A percentile compares a stretch with the other conserved stretches of the same genome.
Evolutionary conservation across 306 rosid genomes (phyloP).

Genomic region (Lathyrus aphaca): DNA sequence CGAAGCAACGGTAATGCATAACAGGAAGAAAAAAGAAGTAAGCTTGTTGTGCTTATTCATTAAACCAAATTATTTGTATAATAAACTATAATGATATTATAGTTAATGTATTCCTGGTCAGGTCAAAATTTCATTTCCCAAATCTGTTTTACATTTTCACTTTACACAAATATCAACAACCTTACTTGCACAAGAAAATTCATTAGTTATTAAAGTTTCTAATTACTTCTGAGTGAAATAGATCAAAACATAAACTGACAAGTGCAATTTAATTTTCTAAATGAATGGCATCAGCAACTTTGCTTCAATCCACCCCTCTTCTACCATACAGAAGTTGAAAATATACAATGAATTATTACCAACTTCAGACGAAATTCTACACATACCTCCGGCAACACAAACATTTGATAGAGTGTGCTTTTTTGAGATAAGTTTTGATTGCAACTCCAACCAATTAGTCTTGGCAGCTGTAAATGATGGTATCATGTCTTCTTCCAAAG

Average conservation of each 20-base stretch:
- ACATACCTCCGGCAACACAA: constrained; percentile 91
- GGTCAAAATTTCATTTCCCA: constrained; percentile 28
- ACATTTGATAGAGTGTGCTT: constrained; percentile 66
- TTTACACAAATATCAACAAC: constrained; percentile 10
- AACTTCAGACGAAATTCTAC: constrained; percentile 36
- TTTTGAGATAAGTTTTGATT: constrained; percentile 69
- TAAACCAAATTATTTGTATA: constrained; percentile 2
- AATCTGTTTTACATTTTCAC: constrained; percentile 14
- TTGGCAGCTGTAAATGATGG: constrained; percentile 66
- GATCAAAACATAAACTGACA: constrained; percentile 10
- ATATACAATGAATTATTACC: constrained; percentile 27
- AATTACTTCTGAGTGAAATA: constrained; percentile 13
- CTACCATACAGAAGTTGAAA: not conserved
- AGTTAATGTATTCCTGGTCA: not conserved
- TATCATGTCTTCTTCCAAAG: constrained; percentile 93
- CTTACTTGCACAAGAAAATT: constrained; percentile 12
- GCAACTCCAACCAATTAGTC: constrained; percentile 92
- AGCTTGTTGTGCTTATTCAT: not conserved
- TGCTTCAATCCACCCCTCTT: constrained; percentile 21
- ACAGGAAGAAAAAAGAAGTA: not conserved
- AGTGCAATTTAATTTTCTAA: constrained; percentile 33
- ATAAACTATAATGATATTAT: constrained; percentile 1
- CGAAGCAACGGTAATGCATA: constrained; percentile 27
- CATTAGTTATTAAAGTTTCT: constrained; percentile 21
- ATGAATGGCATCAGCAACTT: constrained; percentile 6